Base-by-base conservation (phyloP, 2,329 filamentous ascomycete species). In the Rhinocladiella mackenziei region DNA sequence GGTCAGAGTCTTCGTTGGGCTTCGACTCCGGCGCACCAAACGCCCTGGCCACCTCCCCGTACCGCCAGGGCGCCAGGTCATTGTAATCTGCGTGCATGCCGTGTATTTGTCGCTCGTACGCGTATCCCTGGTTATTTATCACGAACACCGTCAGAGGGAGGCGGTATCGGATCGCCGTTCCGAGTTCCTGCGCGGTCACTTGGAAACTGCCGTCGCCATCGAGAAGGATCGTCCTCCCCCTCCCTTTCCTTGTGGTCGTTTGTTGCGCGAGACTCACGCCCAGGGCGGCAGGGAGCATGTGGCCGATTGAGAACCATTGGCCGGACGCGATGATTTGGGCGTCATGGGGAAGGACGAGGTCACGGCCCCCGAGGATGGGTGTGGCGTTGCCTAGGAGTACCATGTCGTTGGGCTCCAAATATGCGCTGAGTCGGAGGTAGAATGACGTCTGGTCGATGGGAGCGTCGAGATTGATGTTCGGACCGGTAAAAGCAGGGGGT, bases 151-250 rank as follows among this genome's bases (percentile, higher is more conserved):
- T 91, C 14, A 86, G 78, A 50, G 83, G 81, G 45, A 94, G 70
- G 17, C 77, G 73, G 48, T 86, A 81, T 20, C 82, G 77, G 53
- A 94, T 78, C 76, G 94, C 91, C 8, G 87, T 92, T 64, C 81
- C 85, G 52, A 56, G 62, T 65, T 92, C 88, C 62, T 94, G 88
- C 0, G 78, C 83, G 0, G 87, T 94, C 45, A 94, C 73, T 63
- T 95, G 87, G 65, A 94, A 82, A 45, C 82, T 87, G 19, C 89
- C 89, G 58, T 95, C 89, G 17, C 89, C 89, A n/a, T 89, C 86
- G 60, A 94, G 89, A 26, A 94, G 72, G 33, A 96, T 82, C 0
- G 84, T 88, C 48, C 89, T 71, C 18, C 67, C 74, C 14, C 65
- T 64, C 3, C 69, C 71, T 26, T 68, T 66, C 59, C 92, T 87